Evolutionary conservation across 2,329 filamentous ascomycete genomes (phyloP), one percentile per base, ranked within the genome.

Genomic region (Penicillium sp.): DNA sequence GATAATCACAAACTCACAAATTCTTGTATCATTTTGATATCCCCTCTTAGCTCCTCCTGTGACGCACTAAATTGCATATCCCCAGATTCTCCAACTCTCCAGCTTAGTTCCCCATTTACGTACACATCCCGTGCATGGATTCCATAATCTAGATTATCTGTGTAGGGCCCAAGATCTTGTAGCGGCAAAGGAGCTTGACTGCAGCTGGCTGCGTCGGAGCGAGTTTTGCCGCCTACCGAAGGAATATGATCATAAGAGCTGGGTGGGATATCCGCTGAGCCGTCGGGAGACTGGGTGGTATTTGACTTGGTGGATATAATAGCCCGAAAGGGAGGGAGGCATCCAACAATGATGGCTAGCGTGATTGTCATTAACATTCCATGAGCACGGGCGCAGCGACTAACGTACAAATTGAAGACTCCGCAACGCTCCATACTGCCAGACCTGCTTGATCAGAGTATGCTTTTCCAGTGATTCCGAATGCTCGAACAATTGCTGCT

Each of bases 401-500:
- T 11, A 41, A 49, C 47, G 7, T 38, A 63, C 60, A 64, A 19
- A 63, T 59, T 6, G 57, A 61, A 4, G 60, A 58, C 35, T 64
- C 60, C 13, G 58, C 52, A 6, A 61, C 47, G 16, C 61, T 48
- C 61, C 61, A 63, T 4, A 64, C 48, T 7, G 59, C 60, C 4
- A 64, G 47, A 2, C 48, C 57, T 9, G 53, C 59, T 47, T 52
- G 55, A 47, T 64, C 61, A 1, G 61, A 48, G n/a, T 63, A 64
- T 4, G 57, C 49, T n/a, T 52, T 61, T 16, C 56, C 61, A 13
- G 53, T 63, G 40, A 66, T 66, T 14, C 61, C 56, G n/a, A 65
- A 39, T 18, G 67, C 65, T 14, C 68, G 64, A 13, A 69, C 58
- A 16, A 70, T 53, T 27, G 67, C 57, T 18, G 63, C 51, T 11